Conservation (phyloP, 495 filamentous ascomycete genomes). For the Pseudotulostoma volvatum region DNA sequence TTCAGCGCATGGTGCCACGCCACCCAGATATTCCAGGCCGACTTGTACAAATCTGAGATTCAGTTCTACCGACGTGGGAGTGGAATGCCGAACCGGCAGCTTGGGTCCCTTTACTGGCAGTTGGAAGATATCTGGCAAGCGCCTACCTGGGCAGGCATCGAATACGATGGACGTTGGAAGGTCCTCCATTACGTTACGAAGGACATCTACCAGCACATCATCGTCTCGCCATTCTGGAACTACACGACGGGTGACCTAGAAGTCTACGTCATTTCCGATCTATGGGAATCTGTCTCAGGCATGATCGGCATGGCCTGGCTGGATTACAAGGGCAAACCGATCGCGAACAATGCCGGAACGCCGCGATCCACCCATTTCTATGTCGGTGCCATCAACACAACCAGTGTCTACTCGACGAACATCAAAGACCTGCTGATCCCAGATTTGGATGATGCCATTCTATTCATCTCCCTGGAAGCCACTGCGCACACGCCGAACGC, state of each 20-base stretch:
- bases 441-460: conserved; percentile 29
- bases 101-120: conserved; percentile 54
- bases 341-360: conserved; percentile 17
- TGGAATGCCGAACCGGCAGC: conserved; percentile 41
- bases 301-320: conserved; percentile 24
- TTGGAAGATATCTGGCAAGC: conserved; percentile 57
- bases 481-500: conserved; percentile 38
- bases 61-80: conserved; percentile 49
- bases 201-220: conserved; percentile 44
- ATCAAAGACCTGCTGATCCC: conserved; percentile 18
- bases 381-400: conserved; percentile 46
- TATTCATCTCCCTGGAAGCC: conserved; percentile 39
- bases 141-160: conserved; percentile 48
- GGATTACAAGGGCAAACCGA: conserved; percentile 21
- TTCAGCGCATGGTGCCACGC: conserved; percentile 55
- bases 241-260: conserved; percentile 34
- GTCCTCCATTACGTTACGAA: conserved; percentile 42
- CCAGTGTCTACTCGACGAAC: conserved; percentile 32
- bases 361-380: conserved; percentile 25
- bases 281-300: conserved; percentile 22
- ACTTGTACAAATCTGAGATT: conserved; percentile 47
- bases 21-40: conserved; percentile 54
- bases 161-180: conserved; percentile 51
- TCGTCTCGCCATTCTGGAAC: conserved; percentile 47
- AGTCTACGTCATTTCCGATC: conserved; percentile 39